A percentile compares a stretch with the other conserved stretches of the same genome.
Conservation (phyloP, 225 moss, liverwort and hornwort genomes). For the Lunularia cruciata region DNA sequence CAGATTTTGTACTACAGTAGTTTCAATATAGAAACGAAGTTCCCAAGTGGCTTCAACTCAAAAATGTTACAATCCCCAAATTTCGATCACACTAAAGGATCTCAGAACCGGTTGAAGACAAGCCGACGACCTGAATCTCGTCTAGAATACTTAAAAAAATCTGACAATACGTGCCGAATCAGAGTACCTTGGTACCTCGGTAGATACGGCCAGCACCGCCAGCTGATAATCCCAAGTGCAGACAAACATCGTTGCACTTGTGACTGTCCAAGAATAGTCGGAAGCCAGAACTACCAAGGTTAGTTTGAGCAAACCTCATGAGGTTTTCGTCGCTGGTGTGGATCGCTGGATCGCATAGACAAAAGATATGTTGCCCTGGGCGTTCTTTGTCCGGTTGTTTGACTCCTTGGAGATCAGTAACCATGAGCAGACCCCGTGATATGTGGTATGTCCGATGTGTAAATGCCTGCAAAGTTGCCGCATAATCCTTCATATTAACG, state of each 20-base stretch:
- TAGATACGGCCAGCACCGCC: neutral
- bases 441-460: slow-evolving; percentile 70
- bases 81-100: too few species aligned
- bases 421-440: slow-evolving; percentile 62
- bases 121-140: too few species aligned
- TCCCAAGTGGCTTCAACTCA: too few species aligned
- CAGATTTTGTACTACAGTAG: too few species aligned
- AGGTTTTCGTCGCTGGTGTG: slow-evolving; percentile 55
- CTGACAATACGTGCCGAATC: too few species aligned
- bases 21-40: too few species aligned
- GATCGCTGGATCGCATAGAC: slow-evolving; percentile 66
- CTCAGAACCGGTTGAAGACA: too few species aligned
- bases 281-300: slow-evolving; percentile 8
- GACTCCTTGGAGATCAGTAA: slow-evolving; percentile 77
- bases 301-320: slow-evolving; percentile 43
- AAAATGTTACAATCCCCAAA: too few species aligned
- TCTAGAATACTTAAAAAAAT: too few species aligned
- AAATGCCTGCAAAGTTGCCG: slow-evolving; percentile 71
- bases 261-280: slow-evolving; percentile 11
- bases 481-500: slow-evolving; percentile 61
- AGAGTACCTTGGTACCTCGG: neutral
- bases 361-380: slow-evolving; percentile 44
- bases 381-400: slow-evolving; percentile 8
- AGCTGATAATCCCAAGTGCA: slow-evolving; percentile 5
- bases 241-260: slow-evolving; percentile 19